Conservation (phyloP, 1,284 basidiomycete genomes). For the Cutaneotrichosporon arboriforme region DNA sequence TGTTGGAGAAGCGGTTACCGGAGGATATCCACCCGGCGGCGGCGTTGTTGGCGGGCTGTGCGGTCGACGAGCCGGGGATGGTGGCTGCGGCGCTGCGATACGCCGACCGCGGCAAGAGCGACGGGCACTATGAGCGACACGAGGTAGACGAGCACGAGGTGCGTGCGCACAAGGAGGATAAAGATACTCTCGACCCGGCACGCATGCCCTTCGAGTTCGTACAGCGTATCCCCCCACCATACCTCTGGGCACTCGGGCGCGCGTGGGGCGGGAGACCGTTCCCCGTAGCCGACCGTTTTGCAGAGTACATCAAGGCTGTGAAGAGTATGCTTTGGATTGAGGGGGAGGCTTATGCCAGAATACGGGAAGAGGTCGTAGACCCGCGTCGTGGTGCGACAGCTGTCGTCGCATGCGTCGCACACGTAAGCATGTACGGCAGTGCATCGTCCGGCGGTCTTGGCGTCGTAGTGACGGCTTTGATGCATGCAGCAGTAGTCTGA, state of each 20-base stretch:
- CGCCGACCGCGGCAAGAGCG: background rate
- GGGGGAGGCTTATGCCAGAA: background rate
- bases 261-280: background rate
- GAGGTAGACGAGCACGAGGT: background rate
- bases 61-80: background rate
- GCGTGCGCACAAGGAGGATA: background rate
- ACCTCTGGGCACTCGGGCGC: slow-evolving; percentile 1
- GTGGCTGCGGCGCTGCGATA: background rate
- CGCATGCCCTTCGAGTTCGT: slow-evolving; percentile 3
- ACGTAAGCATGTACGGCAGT: too few species aligned
- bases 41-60: background rate
- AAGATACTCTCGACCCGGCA: background rate
- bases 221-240: background rate
- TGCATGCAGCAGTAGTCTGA: too few species aligned
- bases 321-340: background rate
- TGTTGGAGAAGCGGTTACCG: background rate
- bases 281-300: background rate
- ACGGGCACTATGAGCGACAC: slow-evolving; percentile 1
- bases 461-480: too few species aligned
- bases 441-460: too few species aligned
- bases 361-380: too few species aligned
- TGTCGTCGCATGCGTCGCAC: too few species aligned
- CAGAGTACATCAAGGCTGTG: slow-evolving; percentile 1
- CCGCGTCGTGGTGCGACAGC: too few species aligned
- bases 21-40: background rate